phyloP scores from a whole-genome alignment of 2,329 filamentous ascomycete species.

The Aspergillus felis region DNA sequence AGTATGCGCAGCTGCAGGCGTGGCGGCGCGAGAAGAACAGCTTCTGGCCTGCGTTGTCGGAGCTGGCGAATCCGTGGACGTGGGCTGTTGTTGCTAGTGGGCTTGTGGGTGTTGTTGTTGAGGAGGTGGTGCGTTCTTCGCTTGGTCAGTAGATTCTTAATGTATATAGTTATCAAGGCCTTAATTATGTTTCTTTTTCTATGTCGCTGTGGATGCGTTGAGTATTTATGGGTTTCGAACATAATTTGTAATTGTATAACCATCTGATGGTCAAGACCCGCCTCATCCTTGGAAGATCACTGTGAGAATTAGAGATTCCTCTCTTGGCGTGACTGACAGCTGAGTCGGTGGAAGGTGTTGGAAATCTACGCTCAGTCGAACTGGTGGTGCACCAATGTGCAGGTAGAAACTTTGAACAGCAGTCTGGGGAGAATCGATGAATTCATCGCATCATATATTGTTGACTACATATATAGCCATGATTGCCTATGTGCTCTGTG shows the following conservation, averaged over 20 bases:
- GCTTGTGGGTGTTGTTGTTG: constrained; percentile 46
- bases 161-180: too few species aligned
- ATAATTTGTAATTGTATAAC: not conserved
- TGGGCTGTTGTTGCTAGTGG: constrained; percentile 52
- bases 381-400: too few species aligned
- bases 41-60: constrained; percentile 54
- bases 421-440: too few species aligned
- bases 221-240: not conserved
- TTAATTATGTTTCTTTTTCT: not conserved
- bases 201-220: not conserved
- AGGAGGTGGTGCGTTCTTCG: constrained; percentile 28
- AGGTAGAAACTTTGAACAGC: too few species aligned
- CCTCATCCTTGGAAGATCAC: too few species aligned
- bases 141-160: not conserved
- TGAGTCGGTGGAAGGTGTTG: too few species aligned
- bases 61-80: constrained; percentile 54
- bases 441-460: too few species aligned
- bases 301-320: too few species aligned
- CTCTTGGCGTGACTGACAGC: not conserved
- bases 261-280: not conserved
- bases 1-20: constrained; percentile 51
- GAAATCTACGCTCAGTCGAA: not conserved
- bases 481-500: not conserved
- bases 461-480: too few species aligned
- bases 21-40: constrained; percentile 56